phyloP scores from a whole-genome alignment of 805 yeast species.

The Ascoidea rubescens region DNA sequence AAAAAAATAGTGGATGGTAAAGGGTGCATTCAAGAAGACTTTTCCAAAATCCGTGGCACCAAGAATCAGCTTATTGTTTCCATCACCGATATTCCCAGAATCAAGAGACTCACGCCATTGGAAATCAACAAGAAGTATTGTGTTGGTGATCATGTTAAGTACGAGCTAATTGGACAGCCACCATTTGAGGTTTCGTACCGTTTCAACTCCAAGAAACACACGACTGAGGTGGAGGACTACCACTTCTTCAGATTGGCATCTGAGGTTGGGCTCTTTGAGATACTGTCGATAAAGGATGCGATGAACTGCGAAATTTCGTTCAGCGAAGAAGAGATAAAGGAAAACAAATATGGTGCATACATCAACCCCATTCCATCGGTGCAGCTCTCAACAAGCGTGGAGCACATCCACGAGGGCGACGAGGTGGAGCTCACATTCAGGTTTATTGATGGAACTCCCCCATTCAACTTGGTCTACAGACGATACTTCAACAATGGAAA shows the following conservation, averaged over 20 bases:
- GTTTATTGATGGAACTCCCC: slow-evolving; percentile 71
- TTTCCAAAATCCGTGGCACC: slow-evolving; percentile 17
- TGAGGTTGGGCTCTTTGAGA: slow-evolving; percentile 60
- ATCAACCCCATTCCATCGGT: slow-evolving; percentile 65
- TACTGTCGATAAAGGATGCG: slow-evolving; percentile 61
- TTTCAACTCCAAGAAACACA: slow-evolving; percentile 49
- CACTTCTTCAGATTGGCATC: slow-evolving; percentile 63
- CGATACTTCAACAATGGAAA: slow-evolving; percentile 7
- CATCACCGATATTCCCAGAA: slow-evolving; percentile 67
- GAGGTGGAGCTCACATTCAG: slow-evolving; percentile 76
- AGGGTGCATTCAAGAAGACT: slow-evolving; percentile 45
- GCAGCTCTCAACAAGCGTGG: slow-evolving; percentile 58
- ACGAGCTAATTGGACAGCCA: slow-evolving; percentile 61
- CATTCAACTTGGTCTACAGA: slow-evolving; percentile 67
- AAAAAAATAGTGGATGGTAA: slow-evolving; percentile 47
- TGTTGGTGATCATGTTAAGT: slow-evolving; percentile 82
- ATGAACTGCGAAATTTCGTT: slow-evolving; percentile 19
- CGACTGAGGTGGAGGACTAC: slow-evolving; percentile 31
- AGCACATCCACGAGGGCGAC: slow-evolving; percentile 90
- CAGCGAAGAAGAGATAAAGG: slow-evolving; percentile 4
- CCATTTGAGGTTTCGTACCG: slow-evolving; percentile 68
- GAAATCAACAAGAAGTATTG: slow-evolving; percentile 45
- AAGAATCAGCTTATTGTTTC: slow-evolving; percentile 36
- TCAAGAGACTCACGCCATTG: slow-evolving; percentile 26
- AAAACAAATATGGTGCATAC: slow-evolving; percentile 19